Base-by-base conservation (phyloP, 441 rosid genomes). In the Adansonia grandidieri region DNA sequence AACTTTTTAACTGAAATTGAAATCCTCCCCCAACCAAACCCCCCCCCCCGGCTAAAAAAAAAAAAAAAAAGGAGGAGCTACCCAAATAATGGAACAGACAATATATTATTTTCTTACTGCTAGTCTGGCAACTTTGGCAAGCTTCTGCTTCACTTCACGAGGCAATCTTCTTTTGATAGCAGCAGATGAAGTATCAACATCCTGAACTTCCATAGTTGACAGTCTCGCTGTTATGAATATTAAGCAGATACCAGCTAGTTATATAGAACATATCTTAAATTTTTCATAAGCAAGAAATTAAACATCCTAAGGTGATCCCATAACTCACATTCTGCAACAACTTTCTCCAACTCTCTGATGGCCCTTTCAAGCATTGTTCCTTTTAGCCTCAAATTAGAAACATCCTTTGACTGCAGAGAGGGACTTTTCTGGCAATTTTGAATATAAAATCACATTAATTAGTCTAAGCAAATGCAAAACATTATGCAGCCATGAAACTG, bases 101-200 rank as follows among this genome's bases (percentile, higher is more conserved):
- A 61, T 37, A 71, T 51, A n/a, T 2, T 14, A 5, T 53, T 64
- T 61, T 24, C 56, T 51, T 81, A 85, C 88, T 20, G 86, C 86
- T 66, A 85, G 76, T 77, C 84, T 74, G 56, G 88, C 88, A 73
- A 85, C 86, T 81, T 83, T 85, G 58, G 88, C 88, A 77, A 85
- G 86, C 80, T 82, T 85, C 78, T 32, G 86, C 81, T 85, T 83
- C 61, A 85, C 84, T 58, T 85, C 86, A 74, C 51, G 58, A 61
- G 88, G 86, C 78, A 85, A 65, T 69, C 86, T 81, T 82, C 86
- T 78, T 77, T 79, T 79, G 48, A 71, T 62, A 74, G 84, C 73
- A 32, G 60, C 47, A 22, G 80, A 77, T 50, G 88, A 81, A 70
- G 77, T 56, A 74, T 83, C 88, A 13, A 57, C 73, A 51, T 79